Evolutionary conservation across 306 rosid genomes (phyloP).

Genomic region (Vigna trinervia): DNA sequence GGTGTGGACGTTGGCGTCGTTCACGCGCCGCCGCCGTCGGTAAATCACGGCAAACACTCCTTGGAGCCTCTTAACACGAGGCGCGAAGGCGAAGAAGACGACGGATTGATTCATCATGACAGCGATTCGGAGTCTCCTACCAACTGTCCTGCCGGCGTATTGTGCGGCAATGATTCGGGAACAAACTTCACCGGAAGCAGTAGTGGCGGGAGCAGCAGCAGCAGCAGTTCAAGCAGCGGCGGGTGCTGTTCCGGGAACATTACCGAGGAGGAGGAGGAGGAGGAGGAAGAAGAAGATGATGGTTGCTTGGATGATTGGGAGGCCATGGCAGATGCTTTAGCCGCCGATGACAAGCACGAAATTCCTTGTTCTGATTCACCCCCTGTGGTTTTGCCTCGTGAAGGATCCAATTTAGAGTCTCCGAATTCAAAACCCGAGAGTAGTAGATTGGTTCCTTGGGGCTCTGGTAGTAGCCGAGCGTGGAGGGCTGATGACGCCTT

Average conservation of each 20-base stretch:
- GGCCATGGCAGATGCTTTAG: constrained; percentile 95
- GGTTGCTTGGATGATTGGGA: constrained; percentile 99
- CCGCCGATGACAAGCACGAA: constrained; percentile 72
- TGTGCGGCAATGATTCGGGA: constrained; percentile 75
- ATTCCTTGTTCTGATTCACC: constrained; percentile 50
- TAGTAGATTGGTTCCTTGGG: constrained; percentile 51
- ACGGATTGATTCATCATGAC: constrained; percentile 59
- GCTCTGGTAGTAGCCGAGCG: constrained; percentile 60
- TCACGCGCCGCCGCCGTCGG: constrained; percentile 36
- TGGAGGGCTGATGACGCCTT: constrained; percentile 94
- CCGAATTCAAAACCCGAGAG: constrained; percentile 48
- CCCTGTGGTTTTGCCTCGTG: constrained; percentile 44
- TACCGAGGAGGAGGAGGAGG: constrained; percentile 59
- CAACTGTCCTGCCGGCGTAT: constrained; percentile 58
- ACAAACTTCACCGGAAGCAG: constrained; percentile 76
- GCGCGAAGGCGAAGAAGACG: constrained; percentile 56
- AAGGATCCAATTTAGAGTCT: constrained; percentile 47
- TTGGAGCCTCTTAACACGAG: constrained; percentile 61
- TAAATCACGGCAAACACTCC: constrained; percentile 49
- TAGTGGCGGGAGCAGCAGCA: constrained; percentile 65
- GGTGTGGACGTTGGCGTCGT: constrained; percentile 50
- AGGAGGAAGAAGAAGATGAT: constrained; percentile 64
- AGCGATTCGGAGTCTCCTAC: constrained; percentile 71
- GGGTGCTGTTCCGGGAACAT: constrained; percentile 87
- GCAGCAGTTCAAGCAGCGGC: constrained; percentile 69